Evolutionary conservation across 371 early-diverging fungal genomes (phyloP), one percentile per base, ranked within the genome.

Genomic region (Mortierella sp.): DNA sequence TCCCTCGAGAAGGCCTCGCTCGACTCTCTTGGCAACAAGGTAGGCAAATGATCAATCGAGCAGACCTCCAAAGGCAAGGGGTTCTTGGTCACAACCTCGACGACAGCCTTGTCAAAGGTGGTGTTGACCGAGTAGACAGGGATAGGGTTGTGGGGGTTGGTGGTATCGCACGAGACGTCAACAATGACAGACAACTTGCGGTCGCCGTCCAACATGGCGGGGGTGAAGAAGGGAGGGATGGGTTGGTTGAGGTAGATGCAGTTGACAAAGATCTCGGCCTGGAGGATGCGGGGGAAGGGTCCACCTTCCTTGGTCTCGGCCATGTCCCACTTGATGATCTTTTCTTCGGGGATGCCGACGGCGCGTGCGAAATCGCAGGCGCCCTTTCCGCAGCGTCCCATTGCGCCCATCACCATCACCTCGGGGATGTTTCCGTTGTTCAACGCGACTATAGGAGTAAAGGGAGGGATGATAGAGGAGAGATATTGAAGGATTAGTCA

Each of bases 361-460:
- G 94, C 93, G 74, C 91, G 92, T 44, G 96, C 96, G 83, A 97
- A 94, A 77, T 97, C 97, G 71, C 89, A 88, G 27, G 99, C 98
- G 65, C 99, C 99, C 41, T 89, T 88, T 75, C 99, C 99, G 89
- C 99, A 99, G 54, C 99, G 96, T 72, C 99, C 99, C 63, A 97
- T 88, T 49, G 99, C 99, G 56, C 99, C 99, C 95, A 98, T 97
- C 6, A 99, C 98, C 96, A 99, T 96, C 27, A 99, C 93, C 79
- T 91, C 91, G 70, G 99, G 99, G 55, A 79, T 79, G 70, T 91
- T 84, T 70, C 95, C 94, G 74, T 90, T 89, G 83, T 93, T 91
- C 72, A 82, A 18, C 44, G 84, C 87, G 32, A 82, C 84, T 82
- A 38, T 29, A 21, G 6, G 54, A 38, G 46, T 27, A 54, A 73